Percentiles rank a stretch among this genome's conserved stretches.
Evolutionary conservation across 2,329 filamentous ascomycete genomes (phyloP).

Genomic region (Venturia pyrina): DNA sequence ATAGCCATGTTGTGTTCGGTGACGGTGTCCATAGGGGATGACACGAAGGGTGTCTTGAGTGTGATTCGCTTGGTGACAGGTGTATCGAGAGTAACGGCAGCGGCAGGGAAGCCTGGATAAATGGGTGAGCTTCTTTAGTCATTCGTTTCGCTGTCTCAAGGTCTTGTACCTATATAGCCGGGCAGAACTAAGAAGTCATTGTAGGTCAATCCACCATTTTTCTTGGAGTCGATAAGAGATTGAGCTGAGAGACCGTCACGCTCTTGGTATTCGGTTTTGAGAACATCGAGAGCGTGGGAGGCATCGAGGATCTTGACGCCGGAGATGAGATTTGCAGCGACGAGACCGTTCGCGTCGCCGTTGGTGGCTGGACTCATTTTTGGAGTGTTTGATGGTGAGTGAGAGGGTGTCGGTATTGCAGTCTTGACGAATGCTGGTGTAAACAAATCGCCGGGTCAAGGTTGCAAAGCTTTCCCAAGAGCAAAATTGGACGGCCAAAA

Average conservation of each 20-base stretch:
- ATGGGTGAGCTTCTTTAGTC: not conserved
- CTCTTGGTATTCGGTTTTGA: conserved; percentile 65
- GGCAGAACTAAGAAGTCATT: conserved; percentile 97
- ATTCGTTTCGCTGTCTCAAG: conserved; percentile 15
- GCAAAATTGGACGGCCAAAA: conserved; percentile 20
- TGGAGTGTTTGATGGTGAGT: not conserved
- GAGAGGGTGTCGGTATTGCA: not conserved
- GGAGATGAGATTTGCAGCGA: conserved; percentile 1
- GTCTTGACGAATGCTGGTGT: conserved; percentile 11
- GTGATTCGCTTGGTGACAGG: conserved; percentile 92
- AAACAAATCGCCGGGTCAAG: conserved; percentile 47
- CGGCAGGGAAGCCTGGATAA: conserved; percentile 69
- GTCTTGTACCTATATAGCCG: conserved; percentile 73
- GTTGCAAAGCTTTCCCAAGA: conserved; percentile 39
- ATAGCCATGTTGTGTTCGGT: conserved; percentile 99
- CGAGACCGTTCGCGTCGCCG: conserved; percentile 39
- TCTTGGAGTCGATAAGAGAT: conserved; percentile 81
- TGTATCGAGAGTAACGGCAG: conserved; percentile 77
- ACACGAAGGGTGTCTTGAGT: conserved; percentile 92
- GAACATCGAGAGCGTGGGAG: conserved; percentile 65
- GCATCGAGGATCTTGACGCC: conserved; percentile 56
- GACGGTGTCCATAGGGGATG: conserved; percentile 98
- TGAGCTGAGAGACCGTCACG: conserved; percentile 81
- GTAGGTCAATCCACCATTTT: conserved; percentile 90
- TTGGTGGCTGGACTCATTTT: conserved; percentile 61